Evolutionary conservation across 345 rosid genomes (phyloP).

Genomic region (Cardamine chenopodiifolia): DNA sequence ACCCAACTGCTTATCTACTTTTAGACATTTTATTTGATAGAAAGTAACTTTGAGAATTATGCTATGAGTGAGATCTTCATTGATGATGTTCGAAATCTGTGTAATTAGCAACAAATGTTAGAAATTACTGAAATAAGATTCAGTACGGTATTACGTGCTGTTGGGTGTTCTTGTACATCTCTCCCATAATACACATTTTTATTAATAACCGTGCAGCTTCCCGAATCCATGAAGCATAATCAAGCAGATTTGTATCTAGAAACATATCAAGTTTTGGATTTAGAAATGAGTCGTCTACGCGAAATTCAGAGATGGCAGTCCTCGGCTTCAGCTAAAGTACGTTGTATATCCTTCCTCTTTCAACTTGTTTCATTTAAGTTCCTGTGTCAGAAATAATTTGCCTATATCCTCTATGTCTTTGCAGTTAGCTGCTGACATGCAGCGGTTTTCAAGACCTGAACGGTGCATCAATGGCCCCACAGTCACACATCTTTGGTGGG

Average conservation of each 20-base stretch:
- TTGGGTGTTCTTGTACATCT: constrained; percentile 17
- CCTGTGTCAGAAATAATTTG: constrained; percentile 22
- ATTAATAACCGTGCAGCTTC: constrained; percentile 76
- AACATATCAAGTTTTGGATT: constrained; percentile 98
- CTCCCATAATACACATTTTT: not conserved
- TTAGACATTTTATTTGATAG: not conserved
- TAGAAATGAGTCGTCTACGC: constrained; percentile 97
- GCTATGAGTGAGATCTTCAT: not conserved
- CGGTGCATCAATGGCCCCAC: constrained; percentile 96
- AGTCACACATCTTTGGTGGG: constrained; percentile 87
- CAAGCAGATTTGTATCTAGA: constrained; percentile 95
- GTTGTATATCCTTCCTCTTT: constrained; percentile 18
- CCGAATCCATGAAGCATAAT: constrained; percentile 98
- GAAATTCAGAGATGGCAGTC: constrained; percentile 99
- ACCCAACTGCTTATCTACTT: not conserved
- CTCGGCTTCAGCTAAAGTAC: constrained; percentile 88
- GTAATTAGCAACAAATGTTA: not conserved
- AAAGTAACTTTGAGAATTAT: not conserved
- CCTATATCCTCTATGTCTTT: constrained; percentile 28
- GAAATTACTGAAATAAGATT: constrained; percentile 8
- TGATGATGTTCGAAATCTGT: not conserved
- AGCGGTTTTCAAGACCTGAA: constrained; percentile 98
- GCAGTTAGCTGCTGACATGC: constrained; percentile 99
- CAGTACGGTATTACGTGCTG: not conserved
- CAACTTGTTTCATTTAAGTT: constrained; percentile 15